Evolutionary conservation across 768 basidiomycete genomes (phyloP).

Genomic region (Trametes cubensis): DNA sequence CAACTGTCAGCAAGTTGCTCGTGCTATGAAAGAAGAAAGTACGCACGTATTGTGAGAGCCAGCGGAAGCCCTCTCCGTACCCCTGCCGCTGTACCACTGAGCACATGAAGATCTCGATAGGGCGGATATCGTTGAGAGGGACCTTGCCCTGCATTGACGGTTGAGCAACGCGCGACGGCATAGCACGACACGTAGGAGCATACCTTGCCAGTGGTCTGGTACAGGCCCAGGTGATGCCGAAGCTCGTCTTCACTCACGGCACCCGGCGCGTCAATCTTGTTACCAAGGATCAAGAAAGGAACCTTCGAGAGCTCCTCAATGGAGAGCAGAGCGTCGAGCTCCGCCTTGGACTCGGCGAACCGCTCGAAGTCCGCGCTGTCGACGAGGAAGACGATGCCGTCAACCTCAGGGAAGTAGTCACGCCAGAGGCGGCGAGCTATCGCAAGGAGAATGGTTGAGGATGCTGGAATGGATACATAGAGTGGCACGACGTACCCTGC

Average conservation of each 20-base stretch:
- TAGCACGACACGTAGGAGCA: slow-evolving; percentile 19
- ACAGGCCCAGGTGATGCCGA: slow-evolving; percentile 91
- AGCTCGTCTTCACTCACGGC: slow-evolving; percentile 98
- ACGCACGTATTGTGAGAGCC: slow-evolving; percentile 95
- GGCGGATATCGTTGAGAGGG: slow-evolving; percentile 93
- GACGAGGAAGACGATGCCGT: slow-evolving; percentile 98
- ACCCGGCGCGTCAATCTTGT: slow-evolving; percentile 99
- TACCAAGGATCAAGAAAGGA: slow-evolving; percentile 97
- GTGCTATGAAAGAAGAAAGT: background rate
- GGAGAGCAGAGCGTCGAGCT: slow-evolving; percentile 92
- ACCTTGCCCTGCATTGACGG: slow-evolving; percentile 79
- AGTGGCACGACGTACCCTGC: slow-evolving; percentile 62
- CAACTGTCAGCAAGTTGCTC: background rate
- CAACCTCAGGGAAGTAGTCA: slow-evolving; percentile 99
- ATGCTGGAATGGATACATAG: background rate
- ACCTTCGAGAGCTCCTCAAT: slow-evolving; percentile 96
- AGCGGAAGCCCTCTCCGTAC: slow-evolving; percentile 98
- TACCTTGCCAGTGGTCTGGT: slow-evolving; percentile 99
- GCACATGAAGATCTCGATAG: slow-evolving; percentile 99
- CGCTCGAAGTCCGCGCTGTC: slow-evolving; percentile 97
- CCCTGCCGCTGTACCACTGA: slow-evolving; percentile 99
- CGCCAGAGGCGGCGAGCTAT: slow-evolving; percentile 96
- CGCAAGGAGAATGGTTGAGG: background rate
- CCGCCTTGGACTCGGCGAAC: slow-evolving; percentile 94
- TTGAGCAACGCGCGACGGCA: slow-evolving; percentile 3